These are phyloP conservation scores for Flaveria robusta DNA, from an alignment of 129 eudicot genomes.

Conservation along the genomic window DNA sequence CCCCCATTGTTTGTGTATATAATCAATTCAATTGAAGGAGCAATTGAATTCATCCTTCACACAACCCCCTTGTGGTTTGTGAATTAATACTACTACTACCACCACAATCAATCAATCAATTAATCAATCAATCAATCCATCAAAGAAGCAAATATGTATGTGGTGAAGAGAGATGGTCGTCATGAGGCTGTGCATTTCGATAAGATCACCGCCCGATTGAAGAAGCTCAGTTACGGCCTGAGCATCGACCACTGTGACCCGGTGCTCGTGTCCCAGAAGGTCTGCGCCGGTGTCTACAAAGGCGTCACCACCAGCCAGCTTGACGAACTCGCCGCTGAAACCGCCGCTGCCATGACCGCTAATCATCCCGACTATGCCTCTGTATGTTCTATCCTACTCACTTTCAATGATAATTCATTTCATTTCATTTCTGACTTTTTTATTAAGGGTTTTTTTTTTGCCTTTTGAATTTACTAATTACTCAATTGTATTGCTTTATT, in stretches of 20 bases:
- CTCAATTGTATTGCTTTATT: background rate
- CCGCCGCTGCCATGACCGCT: conserved; percentile 95
- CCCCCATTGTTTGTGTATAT: conserved; percentile 18
- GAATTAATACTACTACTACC: too few species aligned
- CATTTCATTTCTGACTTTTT: too few species aligned
- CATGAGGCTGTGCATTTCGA: conserved; percentile 90
- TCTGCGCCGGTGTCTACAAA: conserved; percentile 94
- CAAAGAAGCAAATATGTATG: conserved; percentile 80
- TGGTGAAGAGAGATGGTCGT: conserved; percentile 91
- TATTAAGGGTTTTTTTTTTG: too few species aligned
- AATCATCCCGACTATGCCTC: conserved; percentile 96
- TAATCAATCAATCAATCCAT: too few species aligned
- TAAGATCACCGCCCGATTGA: conserved; percentile 90
- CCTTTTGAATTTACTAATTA: background rate
- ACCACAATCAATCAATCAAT: too few species aligned
- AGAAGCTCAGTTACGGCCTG: conserved; percentile 93
- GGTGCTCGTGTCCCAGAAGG: conserved; percentile 89
- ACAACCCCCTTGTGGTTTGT: background rate
- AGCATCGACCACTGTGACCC: conserved; percentile 88
- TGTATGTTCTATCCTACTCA: conserved; percentile 35
- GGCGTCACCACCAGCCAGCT: conserved; percentile 94
- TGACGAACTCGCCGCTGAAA: conserved; percentile 96
- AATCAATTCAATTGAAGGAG: background rate
- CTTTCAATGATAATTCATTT: too few species aligned
- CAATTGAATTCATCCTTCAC: background rate